These are phyloP conservation scores for Vigna angularis DNA, from an alignment of 306 rosid genomes.

Conservation along the genomic window DNA sequence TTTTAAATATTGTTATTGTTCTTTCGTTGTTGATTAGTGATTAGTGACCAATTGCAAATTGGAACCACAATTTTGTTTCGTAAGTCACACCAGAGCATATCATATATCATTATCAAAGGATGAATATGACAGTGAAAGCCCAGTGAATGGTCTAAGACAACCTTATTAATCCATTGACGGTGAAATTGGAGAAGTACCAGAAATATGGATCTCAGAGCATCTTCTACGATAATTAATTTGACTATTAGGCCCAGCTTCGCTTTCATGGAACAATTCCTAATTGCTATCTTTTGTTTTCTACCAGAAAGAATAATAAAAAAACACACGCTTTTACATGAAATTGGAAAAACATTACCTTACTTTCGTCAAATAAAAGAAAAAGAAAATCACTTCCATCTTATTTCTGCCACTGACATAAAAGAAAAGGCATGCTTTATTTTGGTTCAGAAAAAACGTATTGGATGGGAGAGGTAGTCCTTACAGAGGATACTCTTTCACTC, in stretches of 20 bases:
- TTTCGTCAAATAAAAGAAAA: background rate
- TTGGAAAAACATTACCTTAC: background rate
- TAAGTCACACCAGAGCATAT: background rate
- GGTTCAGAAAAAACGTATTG: background rate
- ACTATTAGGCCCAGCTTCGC: constrained; percentile 41
- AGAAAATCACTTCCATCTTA: background rate
- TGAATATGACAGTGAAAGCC: constrained; percentile 29
- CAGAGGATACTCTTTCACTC: background rate
- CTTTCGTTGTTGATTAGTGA: background rate
- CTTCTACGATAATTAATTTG: constrained; percentile 26
- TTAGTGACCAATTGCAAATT: background rate
- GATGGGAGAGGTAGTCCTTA: background rate
- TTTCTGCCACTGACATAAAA: background rate
- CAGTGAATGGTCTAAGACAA: constrained; percentile 28
- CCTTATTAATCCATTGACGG: constrained; percentile 34
- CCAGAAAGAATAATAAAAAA: background rate
- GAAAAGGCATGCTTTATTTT: background rate
- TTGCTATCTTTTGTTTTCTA: constrained; percentile 13
- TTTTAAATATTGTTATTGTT: background rate
- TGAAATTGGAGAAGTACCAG: constrained; percentile 38
- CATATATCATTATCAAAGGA: constrained; percentile 19
- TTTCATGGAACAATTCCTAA: constrained; percentile 39
- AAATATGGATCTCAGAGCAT: constrained; percentile 30
- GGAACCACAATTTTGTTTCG: background rate
- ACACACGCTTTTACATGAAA: background rate